Base-by-base conservation (phyloP, 257 asterid genomes). In the Cruciata laevipes region DNA sequence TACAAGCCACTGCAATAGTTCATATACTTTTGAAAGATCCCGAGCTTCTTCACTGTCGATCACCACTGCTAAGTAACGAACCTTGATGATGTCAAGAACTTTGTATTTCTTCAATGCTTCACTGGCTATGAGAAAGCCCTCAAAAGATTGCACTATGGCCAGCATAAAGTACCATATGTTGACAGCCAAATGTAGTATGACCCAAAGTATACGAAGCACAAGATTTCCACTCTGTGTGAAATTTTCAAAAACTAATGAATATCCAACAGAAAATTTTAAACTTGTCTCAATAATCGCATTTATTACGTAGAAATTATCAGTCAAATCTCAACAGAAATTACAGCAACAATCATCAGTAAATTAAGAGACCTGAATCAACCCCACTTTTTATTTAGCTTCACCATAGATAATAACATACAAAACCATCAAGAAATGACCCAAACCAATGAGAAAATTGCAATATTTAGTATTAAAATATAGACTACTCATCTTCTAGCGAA, bases 41-140 rank as follows among this genome's bases (percentile, higher is more conserved):
- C 74, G 77, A 62, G 96, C 96, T 87, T 94, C 98, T 75, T 82
- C 90, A 51, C 98, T 87, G 75, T 90, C 99, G 59, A 94, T 82
- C 79, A 85, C 98, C 79, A 94, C 75, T 18, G 96, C 98, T 72
- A 94, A 87, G 80, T 83, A 91, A 72, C 74, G 74, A 49, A 90
- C 93, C 77, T 84, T 94, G 77, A 84, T 75, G 76, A 83, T 75
- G 71, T 90, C 83, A 72, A 94, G 74, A 60, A 74, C 31, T 72
- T 67, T 73, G 74, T 87, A 90, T 63, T 73, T 83, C 84, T 78
- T 76, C 58, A 83, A 65, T 40, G 80, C 68, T 42, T 95, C 88
- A 63, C 81, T 68, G 51, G 96, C 82, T 69, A 94, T 89, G n/a
- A 88, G 86, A 74, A 78, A 76, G 81, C 88, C 87, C 84, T 94